Base-by-base conservation (phyloP, 345 rosid species). In the Rhodamnia argentea region DNA sequence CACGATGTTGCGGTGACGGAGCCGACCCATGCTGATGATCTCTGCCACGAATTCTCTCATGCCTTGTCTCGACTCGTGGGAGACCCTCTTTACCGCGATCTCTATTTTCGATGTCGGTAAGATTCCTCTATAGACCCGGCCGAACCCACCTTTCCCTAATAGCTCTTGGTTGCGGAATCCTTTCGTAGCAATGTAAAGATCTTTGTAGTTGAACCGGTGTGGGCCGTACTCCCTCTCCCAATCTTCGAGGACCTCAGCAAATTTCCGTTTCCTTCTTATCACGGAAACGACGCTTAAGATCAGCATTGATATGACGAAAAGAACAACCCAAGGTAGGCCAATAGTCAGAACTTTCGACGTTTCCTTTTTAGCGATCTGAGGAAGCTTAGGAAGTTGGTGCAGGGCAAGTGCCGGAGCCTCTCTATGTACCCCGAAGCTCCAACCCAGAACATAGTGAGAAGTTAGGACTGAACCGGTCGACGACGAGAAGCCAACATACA, bases 401-500 rank as follows among this genome's bases (percentile, higher is more conserved):
- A 91, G 59, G 40, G 40, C 83, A 37, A 94, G 87, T 44, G 87
- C 85, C 32, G 87, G 87, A 26, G 95, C 95, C 47, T 87, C 52
- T 1, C 85, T 92, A 51, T 93, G 91, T n/a, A 90, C 82, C 52
- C 58, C 87, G 70, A 92, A 93, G 87, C 98, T 96, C 98, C 98
- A 96, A 18, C 98, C 97, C 52, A 93, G 74, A 23, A 96, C 60
- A 84, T 87, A 95, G 64, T 88, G 86, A 15, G 90, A 54, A 13
- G 84, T 12, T 13, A 89, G 81, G 52, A 47, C 12, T 2, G 92
- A 87, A 23, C 96, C 97, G 0, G 98, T 92, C 2, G 99, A 84
- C 2, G 97, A 92, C 5, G 97, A 96, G 87, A 96, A 96, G 12
- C 99, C 99, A 26, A 96, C 94, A 62, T 52, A 92, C 97, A 93